Conservation (phyloP, 1,284 basidiomycete species). For the Apiotrichum brassicae region DNA sequence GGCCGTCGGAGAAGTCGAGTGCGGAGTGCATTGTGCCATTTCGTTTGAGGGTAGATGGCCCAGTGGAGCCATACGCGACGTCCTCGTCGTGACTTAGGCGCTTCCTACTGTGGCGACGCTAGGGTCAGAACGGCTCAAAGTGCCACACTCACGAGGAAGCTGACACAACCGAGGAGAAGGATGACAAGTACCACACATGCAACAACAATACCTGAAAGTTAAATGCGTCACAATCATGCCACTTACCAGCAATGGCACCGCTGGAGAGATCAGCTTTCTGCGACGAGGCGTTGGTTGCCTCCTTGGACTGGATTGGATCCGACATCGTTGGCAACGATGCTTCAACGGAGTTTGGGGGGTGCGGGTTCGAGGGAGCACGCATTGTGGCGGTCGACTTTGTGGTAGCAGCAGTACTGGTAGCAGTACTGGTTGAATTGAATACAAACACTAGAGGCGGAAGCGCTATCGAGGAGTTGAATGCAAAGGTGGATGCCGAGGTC, state of each 20-base stretch:
- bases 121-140: neutral
- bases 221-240: no score
- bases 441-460: no score
- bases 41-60: slow-evolving; percentile 6
- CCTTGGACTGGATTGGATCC: no score
- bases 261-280: neutral
- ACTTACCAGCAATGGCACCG: neutral
- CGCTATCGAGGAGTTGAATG: no score
- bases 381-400: no score
- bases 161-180: neutral
- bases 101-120: neutral
- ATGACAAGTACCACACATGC: neutral
- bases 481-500: no score
- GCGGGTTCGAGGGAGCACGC: no score
- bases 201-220: neutral
- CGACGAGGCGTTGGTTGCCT: neutral
- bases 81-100: neutral
- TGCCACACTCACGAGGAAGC: neutral
- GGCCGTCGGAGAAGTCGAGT: slow-evolving; percentile 15
- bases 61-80: slow-evolving; percentile 1
- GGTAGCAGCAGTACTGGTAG: no score
- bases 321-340: no score
- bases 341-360: no score
- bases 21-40: slow-evolving; percentile 13
- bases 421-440: no score